These are phyloP conservation scores for Nemania serpens DNA, from an alignment of 2,329 filamentous ascomycete species.

Conservation along the genomic window DNA sequence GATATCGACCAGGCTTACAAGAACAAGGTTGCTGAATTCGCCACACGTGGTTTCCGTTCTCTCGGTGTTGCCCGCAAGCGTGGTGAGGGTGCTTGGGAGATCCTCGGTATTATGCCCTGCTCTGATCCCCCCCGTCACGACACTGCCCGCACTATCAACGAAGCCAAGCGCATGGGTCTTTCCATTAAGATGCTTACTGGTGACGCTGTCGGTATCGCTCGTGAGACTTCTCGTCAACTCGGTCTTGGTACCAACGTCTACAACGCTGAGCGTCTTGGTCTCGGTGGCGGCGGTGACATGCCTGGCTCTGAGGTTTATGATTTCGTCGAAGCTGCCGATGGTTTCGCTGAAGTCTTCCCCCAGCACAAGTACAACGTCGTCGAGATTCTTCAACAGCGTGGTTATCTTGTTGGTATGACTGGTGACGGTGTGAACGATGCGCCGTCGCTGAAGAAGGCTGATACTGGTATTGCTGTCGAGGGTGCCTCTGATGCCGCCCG, in stretches of 20 bases:
- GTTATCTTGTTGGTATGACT: conserved; percentile 94
- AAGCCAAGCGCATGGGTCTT: conserved; percentile 84
- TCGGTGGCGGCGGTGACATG: conserved; percentile 90
- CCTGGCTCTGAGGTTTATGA: conserved; percentile 92
- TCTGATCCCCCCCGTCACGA: conserved; percentile 90
- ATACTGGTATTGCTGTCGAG: conserved; percentile 94
- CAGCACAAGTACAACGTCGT: conserved; percentile 96
- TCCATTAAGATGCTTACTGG: conserved; percentile 97
- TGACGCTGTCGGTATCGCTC: conserved; percentile 90
- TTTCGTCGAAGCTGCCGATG: conserved; percentile 93
- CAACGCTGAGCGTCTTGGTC: conserved; percentile 89
- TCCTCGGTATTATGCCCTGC: conserved; percentile 94
- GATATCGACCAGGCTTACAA: conserved; percentile 83
- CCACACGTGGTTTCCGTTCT: conserved; percentile 90
- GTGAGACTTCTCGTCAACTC: conserved; percentile 88
- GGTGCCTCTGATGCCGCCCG: conserved; percentile 89
- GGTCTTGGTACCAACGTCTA: conserved; percentile 93
- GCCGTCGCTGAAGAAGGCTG: conserved; percentile 91
- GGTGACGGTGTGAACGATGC: conserved; percentile 96
- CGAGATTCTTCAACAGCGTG: conserved; percentile 90
- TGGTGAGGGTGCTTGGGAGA: conserved; percentile 81
- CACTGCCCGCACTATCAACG: conserved; percentile 86
- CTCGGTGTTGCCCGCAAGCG: conserved; percentile 92
- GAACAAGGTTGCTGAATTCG: conserved; percentile 90
- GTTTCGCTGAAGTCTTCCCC: conserved; percentile 92